Evolutionary conservation across 129 eudicot species (phyloP).

Genomic region (Rutidosis leptorrhynchoides): DNA sequence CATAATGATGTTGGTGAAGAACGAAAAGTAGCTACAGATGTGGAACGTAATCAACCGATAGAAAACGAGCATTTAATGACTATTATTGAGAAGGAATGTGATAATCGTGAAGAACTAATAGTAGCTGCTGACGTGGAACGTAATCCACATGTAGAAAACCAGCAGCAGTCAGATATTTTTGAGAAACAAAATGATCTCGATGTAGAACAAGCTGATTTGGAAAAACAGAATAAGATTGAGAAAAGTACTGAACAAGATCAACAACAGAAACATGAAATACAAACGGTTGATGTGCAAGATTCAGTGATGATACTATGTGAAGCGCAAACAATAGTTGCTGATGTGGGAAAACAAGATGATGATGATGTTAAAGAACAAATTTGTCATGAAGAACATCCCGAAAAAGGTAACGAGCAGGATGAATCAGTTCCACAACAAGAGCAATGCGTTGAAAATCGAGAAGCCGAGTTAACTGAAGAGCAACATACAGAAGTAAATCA

Average conservation of each 20-base stretch:
- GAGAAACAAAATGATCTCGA: conserved; percentile 16
- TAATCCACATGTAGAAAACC: conserved; percentile 21
- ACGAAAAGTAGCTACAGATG: background rate
- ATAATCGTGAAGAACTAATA: conserved; percentile 1
- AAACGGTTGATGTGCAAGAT: conserved; percentile 17
- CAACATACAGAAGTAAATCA: conserved; percentile 21
- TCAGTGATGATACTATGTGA: conserved; percentile 28
- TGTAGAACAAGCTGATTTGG: background rate
- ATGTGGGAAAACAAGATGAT: conserved; percentile 14
- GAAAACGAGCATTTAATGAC: background rate
- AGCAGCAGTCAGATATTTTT: conserved; percentile 12
- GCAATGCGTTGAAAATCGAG: conserved; percentile 10
- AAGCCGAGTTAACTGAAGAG: conserved; percentile 19
- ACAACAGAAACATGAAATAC: background rate
- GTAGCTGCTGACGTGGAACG: conserved; percentile 4
- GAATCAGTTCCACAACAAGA: conserved; percentile 10
- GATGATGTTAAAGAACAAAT: conserved; percentile 17
- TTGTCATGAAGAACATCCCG: conserved; percentile 9
- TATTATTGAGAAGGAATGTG: too few species aligned
- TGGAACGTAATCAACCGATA: background rate
- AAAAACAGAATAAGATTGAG: background rate
- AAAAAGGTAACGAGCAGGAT: background rate
- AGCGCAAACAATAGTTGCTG: background rate
- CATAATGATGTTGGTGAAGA: background rate
- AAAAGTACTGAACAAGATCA: conserved; percentile 1